Percentiles rank a stretch among this genome's conserved stretches.
phyloP scores from a whole-genome alignment of 306 rosid genomes.

The Dalbergia cultrata region DNA sequence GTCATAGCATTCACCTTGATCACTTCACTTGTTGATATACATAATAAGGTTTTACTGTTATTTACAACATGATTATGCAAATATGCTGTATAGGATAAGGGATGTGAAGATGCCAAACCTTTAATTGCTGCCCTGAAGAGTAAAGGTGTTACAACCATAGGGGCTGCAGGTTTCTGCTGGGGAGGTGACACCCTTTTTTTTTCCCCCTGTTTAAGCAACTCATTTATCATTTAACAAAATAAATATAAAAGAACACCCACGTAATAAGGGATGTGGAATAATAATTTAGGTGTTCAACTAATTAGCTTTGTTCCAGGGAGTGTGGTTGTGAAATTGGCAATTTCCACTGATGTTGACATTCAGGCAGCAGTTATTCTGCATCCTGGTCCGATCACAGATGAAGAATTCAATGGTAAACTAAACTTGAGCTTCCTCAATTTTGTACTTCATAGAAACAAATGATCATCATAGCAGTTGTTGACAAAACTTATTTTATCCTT shows the following conservation, averaged over 20 bases:
- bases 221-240: background rate
- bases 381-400: slow-evolving; percentile 48
- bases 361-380: slow-evolving; percentile 60
- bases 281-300: background rate
- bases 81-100: slow-evolving; percentile 56
- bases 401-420: slow-evolving; percentile 48
- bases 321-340: slow-evolving; percentile 56
- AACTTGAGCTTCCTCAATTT: background rate
- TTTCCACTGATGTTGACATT: slow-evolving; percentile 50
- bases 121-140: slow-evolving; percentile 63
- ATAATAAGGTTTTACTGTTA: background rate
- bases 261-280: background rate
- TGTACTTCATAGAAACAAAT: background rate
- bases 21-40: background rate
- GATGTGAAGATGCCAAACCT: slow-evolving; percentile 56
- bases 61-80: slow-evolving; percentile 7
- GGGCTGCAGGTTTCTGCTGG: slow-evolving; percentile 77
- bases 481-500: background rate
- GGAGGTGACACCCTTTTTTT: slow-evolving; percentile 56
- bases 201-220: background rate
- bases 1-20: background rate
- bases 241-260: background rate
- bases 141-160: slow-evolving; percentile 62
- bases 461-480: background rate
- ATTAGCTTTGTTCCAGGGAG: slow-evolving; percentile 46